phyloP scores from a whole-genome alignment of 2,329 filamentous ascomycete species.

The Sporothrix mexicana region DNA sequence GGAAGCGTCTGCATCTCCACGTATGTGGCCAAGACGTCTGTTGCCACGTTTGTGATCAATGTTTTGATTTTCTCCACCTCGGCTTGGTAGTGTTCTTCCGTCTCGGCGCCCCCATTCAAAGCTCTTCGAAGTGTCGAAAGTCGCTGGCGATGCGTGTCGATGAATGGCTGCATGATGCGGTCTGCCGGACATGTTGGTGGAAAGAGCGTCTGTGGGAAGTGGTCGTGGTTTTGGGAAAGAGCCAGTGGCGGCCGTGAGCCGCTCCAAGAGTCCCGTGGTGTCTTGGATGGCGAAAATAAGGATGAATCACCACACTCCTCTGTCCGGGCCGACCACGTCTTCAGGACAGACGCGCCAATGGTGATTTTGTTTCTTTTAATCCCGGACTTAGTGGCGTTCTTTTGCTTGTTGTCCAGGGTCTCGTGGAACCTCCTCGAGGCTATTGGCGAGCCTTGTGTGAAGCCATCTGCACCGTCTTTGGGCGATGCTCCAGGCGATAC shows the following conservation, averaged over 20 bases:
- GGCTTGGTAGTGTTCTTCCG: not conserved
- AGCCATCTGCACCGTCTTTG: not conserved
- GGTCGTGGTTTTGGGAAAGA: not conserved
- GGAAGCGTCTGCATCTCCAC: not conserved
- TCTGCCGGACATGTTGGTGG: not conserved
- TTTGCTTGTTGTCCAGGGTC: not conserved
- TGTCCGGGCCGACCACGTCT: not conserved
- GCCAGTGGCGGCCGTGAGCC: not conserved
- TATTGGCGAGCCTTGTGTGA: not conserved
- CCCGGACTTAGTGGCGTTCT: not conserved
- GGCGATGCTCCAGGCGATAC: not conserved
- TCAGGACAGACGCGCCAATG: not conserved
- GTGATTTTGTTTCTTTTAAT: not conserved
- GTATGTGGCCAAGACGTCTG: not conserved
- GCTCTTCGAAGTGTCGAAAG: not conserved
- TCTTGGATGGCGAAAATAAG: not conserved
- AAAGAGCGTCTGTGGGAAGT: not conserved
- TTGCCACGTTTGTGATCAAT: not conserved
- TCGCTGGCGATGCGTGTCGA: not conserved
- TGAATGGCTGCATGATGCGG: conserved; percentile 10
- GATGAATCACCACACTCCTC: not conserved
- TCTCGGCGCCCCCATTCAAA: not conserved
- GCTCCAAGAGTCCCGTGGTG: not conserved
- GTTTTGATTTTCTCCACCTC: not conserved
- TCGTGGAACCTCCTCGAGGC: not conserved